Evolutionary conservation across 345 rosid species (phyloP).

Genomic region (Excoecaria agallocha): DNA sequence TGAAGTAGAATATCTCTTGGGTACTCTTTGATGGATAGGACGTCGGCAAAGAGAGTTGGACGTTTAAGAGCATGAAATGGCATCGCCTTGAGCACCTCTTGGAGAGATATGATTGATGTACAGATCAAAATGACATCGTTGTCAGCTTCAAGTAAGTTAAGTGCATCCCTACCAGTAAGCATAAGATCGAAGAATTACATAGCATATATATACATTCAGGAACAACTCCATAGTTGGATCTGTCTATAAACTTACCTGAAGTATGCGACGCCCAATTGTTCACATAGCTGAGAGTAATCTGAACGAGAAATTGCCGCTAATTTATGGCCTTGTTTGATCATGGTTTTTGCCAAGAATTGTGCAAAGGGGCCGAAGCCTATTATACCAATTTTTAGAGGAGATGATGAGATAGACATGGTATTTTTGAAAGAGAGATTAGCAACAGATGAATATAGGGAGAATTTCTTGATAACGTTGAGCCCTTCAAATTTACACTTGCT

Average conservation of each 20-base stretch:
- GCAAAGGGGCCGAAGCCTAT: constrained; percentile 24
- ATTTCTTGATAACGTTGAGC: background rate
- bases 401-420: constrained; percentile 24
- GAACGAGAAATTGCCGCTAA: constrained; percentile 20
- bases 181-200: background rate
- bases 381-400: constrained; percentile 18
- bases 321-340: constrained; percentile 22
- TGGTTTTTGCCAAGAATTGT: constrained; percentile 23
- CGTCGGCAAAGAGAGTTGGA: constrained; percentile 19
- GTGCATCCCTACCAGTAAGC: constrained; percentile 27
- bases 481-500: no score
- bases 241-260: constrained; percentile 29
- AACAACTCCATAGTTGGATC: background rate
- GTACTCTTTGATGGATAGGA: constrained; percentile 21
- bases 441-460: no score
- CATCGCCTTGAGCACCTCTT: constrained; percentile 14
- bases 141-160: constrained; percentile 37
- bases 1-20: constrained; percentile 17
- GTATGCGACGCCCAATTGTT: constrained; percentile 35
- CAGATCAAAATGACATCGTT: constrained; percentile 16
- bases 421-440: background rate
- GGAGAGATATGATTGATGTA: constrained; percentile 21
- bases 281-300: constrained; percentile 25
- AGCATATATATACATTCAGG: background rate
- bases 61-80: constrained; percentile 17